Evolutionary conservation across 345 rosid species (phyloP).

Genomic region (Noccaea bulbosa): DNA sequence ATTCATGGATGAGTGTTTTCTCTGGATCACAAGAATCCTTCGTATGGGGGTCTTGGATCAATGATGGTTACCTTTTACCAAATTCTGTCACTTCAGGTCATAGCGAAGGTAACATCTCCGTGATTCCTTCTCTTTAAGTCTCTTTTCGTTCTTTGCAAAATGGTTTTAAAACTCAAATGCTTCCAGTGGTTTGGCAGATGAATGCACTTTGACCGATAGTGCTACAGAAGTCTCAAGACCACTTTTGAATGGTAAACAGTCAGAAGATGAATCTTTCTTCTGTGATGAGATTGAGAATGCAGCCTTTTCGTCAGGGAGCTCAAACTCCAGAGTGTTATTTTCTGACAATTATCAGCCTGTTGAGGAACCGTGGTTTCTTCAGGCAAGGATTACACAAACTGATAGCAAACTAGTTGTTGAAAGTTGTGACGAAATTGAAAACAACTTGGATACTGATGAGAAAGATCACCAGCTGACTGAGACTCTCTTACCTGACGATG

Average conservation of each 20-base stretch:
- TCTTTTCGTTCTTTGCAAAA: slow-evolving; percentile 43
- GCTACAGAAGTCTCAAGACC: slow-evolving; percentile 43
- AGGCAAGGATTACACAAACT: slow-evolving; percentile 41
- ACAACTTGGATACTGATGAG: slow-evolving; percentile 37
- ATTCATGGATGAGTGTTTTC: slow-evolving; percentile 72
- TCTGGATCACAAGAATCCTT: slow-evolving; percentile 45
- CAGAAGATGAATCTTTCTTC: slow-evolving; percentile 44
- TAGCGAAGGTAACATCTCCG: slow-evolving; percentile 63
- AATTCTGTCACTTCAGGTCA: slow-evolving; percentile 43
- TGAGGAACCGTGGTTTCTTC: slow-evolving; percentile 92
- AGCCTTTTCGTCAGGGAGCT: slow-evolving; percentile 36
- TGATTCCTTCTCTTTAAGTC: slow-evolving; percentile 32
- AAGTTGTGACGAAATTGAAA: slow-evolving; percentile 42
- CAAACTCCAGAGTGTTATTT: slow-evolving; percentile 38
- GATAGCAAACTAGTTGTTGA: slow-evolving; percentile 40
- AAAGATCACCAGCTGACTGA: slow-evolving; percentile 50
- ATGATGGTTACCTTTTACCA: slow-evolving; percentile 53
- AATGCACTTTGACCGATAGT: slow-evolving; percentile 35
- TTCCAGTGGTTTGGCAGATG: slow-evolving; percentile 98
- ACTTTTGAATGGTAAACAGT: slow-evolving; percentile 46
- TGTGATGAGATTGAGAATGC: slow-evolving; percentile 44
- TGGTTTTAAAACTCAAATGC: slow-evolving; percentile 85
- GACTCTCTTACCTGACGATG: slow-evolving; percentile 55
- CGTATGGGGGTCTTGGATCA: slow-evolving; percentile 84
- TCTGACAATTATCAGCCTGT: slow-evolving; percentile 70